Percentiles rank a stretch among this genome's conserved stretches.
Conservation (phyloP, 345 rosid genomes). For the Aquilaria yunnanensis region DNA sequence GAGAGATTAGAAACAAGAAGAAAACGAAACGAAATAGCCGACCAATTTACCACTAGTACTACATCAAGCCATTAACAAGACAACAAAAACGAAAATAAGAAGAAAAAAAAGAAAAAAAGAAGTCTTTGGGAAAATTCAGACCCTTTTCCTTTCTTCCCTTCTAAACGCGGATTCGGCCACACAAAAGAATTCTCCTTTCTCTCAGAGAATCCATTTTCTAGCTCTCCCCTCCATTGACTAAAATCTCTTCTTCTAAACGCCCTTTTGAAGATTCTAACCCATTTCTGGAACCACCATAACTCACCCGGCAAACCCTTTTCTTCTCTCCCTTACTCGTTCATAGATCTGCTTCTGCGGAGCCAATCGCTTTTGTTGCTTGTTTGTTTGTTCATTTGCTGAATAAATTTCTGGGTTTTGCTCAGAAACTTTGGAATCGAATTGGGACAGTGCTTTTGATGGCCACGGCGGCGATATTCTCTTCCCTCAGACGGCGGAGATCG, state of each 20-base stretch:
- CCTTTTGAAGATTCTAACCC: conserved; percentile 19
- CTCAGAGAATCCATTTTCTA: conserved; percentile 4
- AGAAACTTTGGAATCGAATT: conserved; percentile 6
- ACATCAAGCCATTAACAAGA: too few species aligned
- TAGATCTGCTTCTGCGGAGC: conserved; percentile 7
- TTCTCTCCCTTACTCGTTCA: conserved; percentile 8
- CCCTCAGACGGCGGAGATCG: conserved; percentile 68
- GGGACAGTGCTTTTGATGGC: conserved; percentile 42
- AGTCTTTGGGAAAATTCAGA: conserved; percentile 12
- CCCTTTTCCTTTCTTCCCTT: background rate
- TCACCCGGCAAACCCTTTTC: conserved; percentile 3
- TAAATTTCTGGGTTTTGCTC: background rate
- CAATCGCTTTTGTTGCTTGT: conserved; percentile 9
- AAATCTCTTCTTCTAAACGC: background rate
- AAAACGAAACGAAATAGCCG: too few species aligned
- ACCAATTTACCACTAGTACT: too few species aligned
- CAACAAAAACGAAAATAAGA: background rate
- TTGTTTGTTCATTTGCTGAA: too few species aligned
- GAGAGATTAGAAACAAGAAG: too few species aligned
- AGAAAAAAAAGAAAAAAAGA: background rate
- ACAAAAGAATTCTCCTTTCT: background rate
- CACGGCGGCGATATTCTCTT: conserved; percentile 75
- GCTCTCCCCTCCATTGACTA: conserved; percentile 7
- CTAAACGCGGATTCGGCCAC: conserved; percentile 21
- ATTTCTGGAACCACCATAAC: too few species aligned